Base-by-base conservation (phyloP, 2,329 filamentous ascomycete genomes). In the Fusarium phyllophilum region DNA sequence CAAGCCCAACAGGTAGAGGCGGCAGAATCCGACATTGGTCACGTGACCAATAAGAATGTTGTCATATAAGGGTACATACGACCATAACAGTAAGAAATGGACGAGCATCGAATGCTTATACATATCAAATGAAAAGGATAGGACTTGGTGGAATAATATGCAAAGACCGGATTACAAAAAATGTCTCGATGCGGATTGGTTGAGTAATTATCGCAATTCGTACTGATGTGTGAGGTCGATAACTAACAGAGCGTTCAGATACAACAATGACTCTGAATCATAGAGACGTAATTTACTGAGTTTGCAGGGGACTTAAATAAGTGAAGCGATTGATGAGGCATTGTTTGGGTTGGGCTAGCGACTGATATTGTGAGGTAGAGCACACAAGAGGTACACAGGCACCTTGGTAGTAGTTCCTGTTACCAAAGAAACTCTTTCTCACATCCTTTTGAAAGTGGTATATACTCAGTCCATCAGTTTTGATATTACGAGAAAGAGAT, bases 11-110 rank as follows among this genome's bases (percentile, higher is more conserved):
- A 34, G n/a, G 29, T 24, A 45, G 24, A 26, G 24, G 31, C 38
- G 29, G 45, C 33, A 44, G 39, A 26, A 51, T 24, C 26, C 18
- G 36, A n/a, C 10, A 8, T 13, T 14, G 39, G 39, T 73, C 70
- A 73, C 70, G 70, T 71, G 70, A 58, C 15, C 12, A 17, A 33
- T 12, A 49, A 22, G 44, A 15, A 26, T 10, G 6, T n/a, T 17
- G 18, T 42, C 9, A 24, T 33, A 12, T 26, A 20, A 24, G n/a
- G n/a, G n/a, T 24, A 34, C 31, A 10, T 22, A 8, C 20, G 20
- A 33, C 22, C 46, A 49, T 13, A 15, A 18, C 17, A 36, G 34
- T 38, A 31, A 22, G 34, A 55, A 55, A 52, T 52, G 33, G 41
- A 55, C 20, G 41, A 41, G 34, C 18, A 31, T n/a, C 13, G 18